phyloP scores from a whole-genome alignment of 495 filamentous ascomycete species.

The Neurospora tetraspora region DNA sequence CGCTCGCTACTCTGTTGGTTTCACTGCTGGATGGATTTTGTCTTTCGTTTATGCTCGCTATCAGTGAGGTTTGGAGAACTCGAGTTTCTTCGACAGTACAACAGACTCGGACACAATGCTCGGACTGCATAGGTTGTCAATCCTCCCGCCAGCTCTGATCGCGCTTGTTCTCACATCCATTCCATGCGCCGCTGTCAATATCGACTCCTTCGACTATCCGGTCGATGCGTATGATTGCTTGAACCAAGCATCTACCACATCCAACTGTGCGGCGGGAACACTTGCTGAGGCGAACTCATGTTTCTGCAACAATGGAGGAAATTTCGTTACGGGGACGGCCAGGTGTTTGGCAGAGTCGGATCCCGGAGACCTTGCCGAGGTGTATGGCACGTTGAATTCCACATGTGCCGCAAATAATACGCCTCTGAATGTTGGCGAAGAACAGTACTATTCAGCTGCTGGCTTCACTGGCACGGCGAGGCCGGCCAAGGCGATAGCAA shows the following conservation, averaged over 20 bases:
- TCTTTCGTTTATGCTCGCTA: neutral
- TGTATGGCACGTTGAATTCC: slow-evolving; percentile 26
- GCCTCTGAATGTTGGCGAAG: slow-evolving; percentile 16
- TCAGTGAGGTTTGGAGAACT: neutral
- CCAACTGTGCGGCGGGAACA: slow-evolving; percentile 21
- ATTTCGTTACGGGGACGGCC: slow-evolving; percentile 35
- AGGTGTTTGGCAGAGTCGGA: slow-evolving; percentile 26
- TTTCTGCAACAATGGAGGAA: slow-evolving; percentile 31
- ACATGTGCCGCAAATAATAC: slow-evolving; percentile 21
- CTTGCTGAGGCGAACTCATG: slow-evolving; percentile 30
- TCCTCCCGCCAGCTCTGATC: slow-evolving; percentile 15
- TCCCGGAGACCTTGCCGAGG: slow-evolving; percentile 17
- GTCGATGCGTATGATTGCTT: slow-evolving; percentile 28
- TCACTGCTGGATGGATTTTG: neutral
- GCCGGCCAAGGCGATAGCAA: neutral
- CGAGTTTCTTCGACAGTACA: neutral
- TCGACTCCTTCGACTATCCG: slow-evolving; percentile 37
- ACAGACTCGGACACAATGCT: slow-evolving; percentile 10
- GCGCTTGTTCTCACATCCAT: slow-evolving; percentile 22
- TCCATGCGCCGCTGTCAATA: slow-evolving; percentile 9
- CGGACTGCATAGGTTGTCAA: neutral
- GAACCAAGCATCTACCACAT: slow-evolving; percentile 20
- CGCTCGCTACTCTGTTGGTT: neutral
- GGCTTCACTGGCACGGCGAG: slow-evolving; percentile 8
- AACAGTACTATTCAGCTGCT: slow-evolving; percentile 27